Base-by-base conservation (phyloP, 371 early-diverging fungal genomes). In the Lichtheimia hyalospora region DNA sequence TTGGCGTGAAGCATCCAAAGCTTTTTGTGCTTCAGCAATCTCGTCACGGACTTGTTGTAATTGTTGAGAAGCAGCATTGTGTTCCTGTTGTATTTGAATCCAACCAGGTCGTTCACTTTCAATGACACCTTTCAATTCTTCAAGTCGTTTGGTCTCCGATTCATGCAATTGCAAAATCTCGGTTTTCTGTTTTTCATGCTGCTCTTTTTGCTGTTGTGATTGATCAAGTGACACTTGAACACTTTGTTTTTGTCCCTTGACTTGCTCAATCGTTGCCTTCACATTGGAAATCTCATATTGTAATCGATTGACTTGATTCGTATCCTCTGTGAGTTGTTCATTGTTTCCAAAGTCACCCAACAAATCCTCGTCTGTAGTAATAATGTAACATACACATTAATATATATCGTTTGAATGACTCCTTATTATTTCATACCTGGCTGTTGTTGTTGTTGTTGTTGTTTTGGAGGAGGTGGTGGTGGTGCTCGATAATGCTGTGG, bases 301-400 rank as follows among this genome's bases (percentile, higher is more conserved):
- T 16, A 79, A 41, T 16, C 71, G 72, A 25, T 77, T 74, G 6
- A 73, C 71, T 20, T 67, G 54, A 39, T 71, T 79, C 8, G 76
- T 79, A 41, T 69, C 71, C 27, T 72, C 58, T 5, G 71, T 65
- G 3, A 75, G 23, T 28, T 69, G 66, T 1, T 73, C 70, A 40
- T 75, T 69, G 50, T 74, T 69, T 10, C 70, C 74, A 43, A 79
- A 79, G 52, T 75, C 75, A 10, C 79, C 76, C 40, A 79, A 44
- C 23, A 79, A 54, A 64, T 79, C 79, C n/a, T 67, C 49, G 39
- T 77, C 75, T 27, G 41, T 53, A 23, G 44, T 14, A 16, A 55
- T 18, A n/a, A 23, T 12, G 13, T n/a, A n/a, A n/a, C n/a, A n/a
- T n/a, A n/a, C 51, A 18, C 28, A 5, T 53, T n/a, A n/a, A 1